Evolutionary conservation across 208 protist species (phyloP).

Genomic region (Crithidia brevicula): DNA sequence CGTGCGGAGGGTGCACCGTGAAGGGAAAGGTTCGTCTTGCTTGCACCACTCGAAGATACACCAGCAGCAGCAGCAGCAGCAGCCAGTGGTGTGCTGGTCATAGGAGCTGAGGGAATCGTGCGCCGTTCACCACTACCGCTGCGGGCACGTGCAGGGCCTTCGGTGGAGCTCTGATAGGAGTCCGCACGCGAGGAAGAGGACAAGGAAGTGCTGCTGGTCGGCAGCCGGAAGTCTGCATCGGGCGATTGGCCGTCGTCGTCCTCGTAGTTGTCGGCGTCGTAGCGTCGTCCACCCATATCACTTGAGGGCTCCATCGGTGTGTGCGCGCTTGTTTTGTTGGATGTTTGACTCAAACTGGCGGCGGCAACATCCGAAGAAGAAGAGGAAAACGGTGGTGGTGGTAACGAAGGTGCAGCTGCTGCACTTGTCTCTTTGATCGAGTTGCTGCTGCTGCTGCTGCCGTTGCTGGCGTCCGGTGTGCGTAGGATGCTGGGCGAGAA

Average conservation of each 20-base stretch:
- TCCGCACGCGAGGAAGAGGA: slow-evolving; percentile 1
- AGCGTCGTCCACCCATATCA: background rate
- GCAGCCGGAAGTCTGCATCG: slow-evolving; percentile 17
- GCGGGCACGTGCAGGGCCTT: background rate
- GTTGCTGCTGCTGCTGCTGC: background rate
- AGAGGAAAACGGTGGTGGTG: no score
- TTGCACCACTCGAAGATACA: background rate
- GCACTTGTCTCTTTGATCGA: no score
- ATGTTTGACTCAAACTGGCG: no score
- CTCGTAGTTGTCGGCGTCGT: background rate
- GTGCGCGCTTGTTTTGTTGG: slow-evolving; percentile 7
- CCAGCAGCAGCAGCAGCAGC: background rate
- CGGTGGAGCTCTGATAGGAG: slow-evolving; percentile 25
- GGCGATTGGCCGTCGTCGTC: slow-evolving; percentile 13
- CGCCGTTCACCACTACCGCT: background rate
- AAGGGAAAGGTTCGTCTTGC: background rate
- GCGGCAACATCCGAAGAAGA: no score
- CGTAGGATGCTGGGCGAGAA: slow-evolving; percentile 32
- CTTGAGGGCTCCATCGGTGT: background rate
- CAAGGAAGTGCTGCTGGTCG: background rate
- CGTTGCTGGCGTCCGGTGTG: slow-evolving; percentile 17
- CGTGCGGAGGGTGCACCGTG: background rate
- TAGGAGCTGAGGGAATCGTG: background rate
- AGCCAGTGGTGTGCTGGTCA: no score
- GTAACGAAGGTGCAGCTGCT: no score